These are phyloP conservation scores for Diutina rugosa DNA, from an alignment of 1,139 yeast genomes.

Conservation along the genomic window DNA sequence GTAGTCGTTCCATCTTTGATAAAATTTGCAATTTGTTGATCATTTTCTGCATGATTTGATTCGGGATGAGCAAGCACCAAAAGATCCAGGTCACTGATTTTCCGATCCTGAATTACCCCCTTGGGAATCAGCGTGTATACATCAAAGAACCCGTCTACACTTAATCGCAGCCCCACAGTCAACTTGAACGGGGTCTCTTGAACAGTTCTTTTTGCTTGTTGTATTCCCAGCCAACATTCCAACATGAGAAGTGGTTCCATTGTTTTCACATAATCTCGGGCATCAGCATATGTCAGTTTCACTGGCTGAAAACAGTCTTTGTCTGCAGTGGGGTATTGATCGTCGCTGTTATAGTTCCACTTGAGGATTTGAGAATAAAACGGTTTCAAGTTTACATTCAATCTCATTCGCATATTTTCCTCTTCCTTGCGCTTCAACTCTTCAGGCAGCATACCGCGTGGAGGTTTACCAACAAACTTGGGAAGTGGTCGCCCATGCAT, in stretches of 20 bases:
- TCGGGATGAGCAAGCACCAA: constrained; percentile 49
- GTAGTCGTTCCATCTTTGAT: constrained; percentile 16
- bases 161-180: constrained; percentile 64
- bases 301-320: constrained; percentile 23
- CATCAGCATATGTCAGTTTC: constrained; percentile 36
- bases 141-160: constrained; percentile 81
- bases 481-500: constrained; percentile 22
- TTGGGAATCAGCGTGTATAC: constrained; percentile 67
- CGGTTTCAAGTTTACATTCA: constrained; percentile 69
- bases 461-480: constrained; percentile 4
- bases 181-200: constrained; percentile 56
- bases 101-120: constrained; percentile 34
- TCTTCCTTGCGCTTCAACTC: constrained; percentile 48
- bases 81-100: constrained; percentile 65
- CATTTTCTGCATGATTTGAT: not conserved
- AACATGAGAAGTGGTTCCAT: constrained; percentile 74
- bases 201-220: constrained; percentile 53
- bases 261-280: constrained; percentile 48
- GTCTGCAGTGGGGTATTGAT: constrained; percentile 45
- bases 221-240: constrained; percentile 92
- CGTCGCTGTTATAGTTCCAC: constrained; percentile 60
- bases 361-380: constrained; percentile 54
- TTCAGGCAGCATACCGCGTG: constrained; percentile 3
- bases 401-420: constrained; percentile 65
- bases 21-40: constrained; percentile 10